Base-by-base conservation (phyloP, 2,329 filamentous ascomycete genomes). In the Huntiella omanensis region DNA sequence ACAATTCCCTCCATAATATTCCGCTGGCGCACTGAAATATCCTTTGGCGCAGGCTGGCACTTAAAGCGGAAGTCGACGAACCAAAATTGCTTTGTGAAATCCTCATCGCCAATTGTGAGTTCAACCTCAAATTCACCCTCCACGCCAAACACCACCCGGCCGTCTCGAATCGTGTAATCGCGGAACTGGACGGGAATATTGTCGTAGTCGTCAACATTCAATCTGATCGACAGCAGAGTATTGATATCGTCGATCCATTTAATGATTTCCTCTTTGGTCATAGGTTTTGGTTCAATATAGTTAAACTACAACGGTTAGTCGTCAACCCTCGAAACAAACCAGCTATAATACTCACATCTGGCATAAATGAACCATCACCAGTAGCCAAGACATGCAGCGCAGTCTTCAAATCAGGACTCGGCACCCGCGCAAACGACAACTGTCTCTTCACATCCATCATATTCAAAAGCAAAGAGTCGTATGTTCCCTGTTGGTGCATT, bases 51-150 rank as follows among this genome's bases (percentile, higher is more conserved):
- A 1, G 88, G 88, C 6, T 66, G 69, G 58, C 93, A 98, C 11
- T 77, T 65, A 54, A 93, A 86, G 49, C 87, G 76, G 55, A 96
- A 77, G 59, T 96, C 87, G 51, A 96, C 83, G 57, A 96, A 94
- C 69, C 82, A 95, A 57, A 93, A 92, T 55, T 92, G 87, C 46
- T 82, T 80, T 32, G 77, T 68, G 13, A 78, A 74, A 53, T 91
- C 80, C 57, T 96, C 87, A 54, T 87, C 81, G 13, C 83, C 84
- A 52, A 96, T 82, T 1, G 86, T 87, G 44, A 98, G 71, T 58
- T 96, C 91, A 15, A 96, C 75, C 59, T 96, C 88, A 55, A 95
- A 95, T 59, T 96, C 88, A 45, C 75, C 74, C 2, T 74, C 65
- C 1, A 96, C 82, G 40, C 67, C 73, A 59, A 98, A 98, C 0